A percentile compares a stretch with the other conserved stretches of the same genome.
These are phyloP conservation scores for Alternaria ventricosa DNA, from an alignment of 2,329 filamentous ascomycete species.

Conservation along the genomic window DNA sequence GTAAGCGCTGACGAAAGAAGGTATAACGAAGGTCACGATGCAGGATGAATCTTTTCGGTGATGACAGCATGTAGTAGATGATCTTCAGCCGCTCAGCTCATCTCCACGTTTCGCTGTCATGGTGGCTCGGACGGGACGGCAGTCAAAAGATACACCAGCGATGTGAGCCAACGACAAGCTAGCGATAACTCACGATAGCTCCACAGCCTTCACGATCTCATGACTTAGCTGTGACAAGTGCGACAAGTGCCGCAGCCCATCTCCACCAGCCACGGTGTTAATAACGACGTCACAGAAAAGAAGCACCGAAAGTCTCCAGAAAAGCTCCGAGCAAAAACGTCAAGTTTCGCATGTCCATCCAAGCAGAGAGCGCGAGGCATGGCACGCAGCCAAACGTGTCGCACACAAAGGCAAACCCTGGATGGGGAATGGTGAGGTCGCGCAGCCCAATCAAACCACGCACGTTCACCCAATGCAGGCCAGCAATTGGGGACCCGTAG, in stretches of 20 bases:
- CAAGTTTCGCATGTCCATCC: constrained; percentile 3
- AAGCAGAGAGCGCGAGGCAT: constrained; percentile 16
- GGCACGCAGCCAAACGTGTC: constrained; percentile 14
- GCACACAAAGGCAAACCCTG: constrained; percentile 2
- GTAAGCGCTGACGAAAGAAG: neutral
- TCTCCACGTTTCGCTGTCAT: constrained; percentile 18
- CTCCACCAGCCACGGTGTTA: neutral
- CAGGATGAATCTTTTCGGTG: neutral
- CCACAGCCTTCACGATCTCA: constrained; percentile 16
- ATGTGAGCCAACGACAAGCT: constrained; percentile 8
- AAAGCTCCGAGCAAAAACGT: constrained; percentile 11
- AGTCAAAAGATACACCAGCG: constrained; percentile 3
- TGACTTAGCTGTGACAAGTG: constrained; percentile 1
- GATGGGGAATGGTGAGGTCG: constrained; percentile 1
- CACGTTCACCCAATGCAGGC: constrained; percentile 16
- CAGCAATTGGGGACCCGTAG: constrained; percentile 20
- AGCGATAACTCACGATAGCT: constrained; percentile 20
- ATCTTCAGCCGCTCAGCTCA: neutral
- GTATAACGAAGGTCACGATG: neutral
- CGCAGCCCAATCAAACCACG: constrained; percentile 23
- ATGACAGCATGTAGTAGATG: neutral
- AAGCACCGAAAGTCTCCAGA: constrained; percentile 10
- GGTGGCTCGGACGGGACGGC: constrained; percentile 8
- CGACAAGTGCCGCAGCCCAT: neutral
- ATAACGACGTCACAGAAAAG: constrained; percentile 9